Evolutionary conservation across 352 stramenopile species (phyloP), one percentile per base, ranked within the genome.

Genomic region (Pythium angustatum): DNA sequence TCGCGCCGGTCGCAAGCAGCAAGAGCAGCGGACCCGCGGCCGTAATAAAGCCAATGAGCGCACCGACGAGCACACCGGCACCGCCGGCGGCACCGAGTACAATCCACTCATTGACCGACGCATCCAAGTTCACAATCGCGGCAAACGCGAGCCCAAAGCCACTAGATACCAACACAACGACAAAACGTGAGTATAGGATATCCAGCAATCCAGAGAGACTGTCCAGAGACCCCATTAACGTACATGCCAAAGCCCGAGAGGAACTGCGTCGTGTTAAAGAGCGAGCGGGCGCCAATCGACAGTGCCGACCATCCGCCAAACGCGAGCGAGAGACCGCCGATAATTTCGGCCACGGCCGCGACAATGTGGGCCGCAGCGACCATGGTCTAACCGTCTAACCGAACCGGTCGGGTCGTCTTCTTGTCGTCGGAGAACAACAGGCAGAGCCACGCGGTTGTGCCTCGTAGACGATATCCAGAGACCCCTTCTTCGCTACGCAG

Each of bases 301-400:
- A 96, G 77, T 58, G 85, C 79, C 48, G 87, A 96, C 87, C 87
- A 96, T 27, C 87, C 87, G 68, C 81, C 87, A 50, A 91, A 92
- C n/a, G 85, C 76, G n/a, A 92, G 74, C 73, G 83, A 92, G 53
- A 96, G 69, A 36, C 87, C 87, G 72, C 87, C 83, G 28, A 93
- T 58, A 69, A 91, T 83, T 64, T 82, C 83, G 68, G 90, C 79
- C 68, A 93, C 80, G 64, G 78, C 79, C 66, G 83, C 81, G 73
- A 93, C 85, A 58, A 93, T 83, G 70, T 81, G 75, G 54, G 71
- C 71, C 51, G 63, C 76, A 56, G 81, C 68, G 60, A 78, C 74
- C 79, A 88, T 88, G 62, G 31, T 82, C 27, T 9, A 21, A 27
- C 36, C 36, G 36, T 3, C 36, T 43, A 7, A 5, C 36, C 19